Evolutionary conservation across 2,329 filamentous ascomycete genomes (phyloP).

Genomic region (Cordyceps tenuipes): DNA sequence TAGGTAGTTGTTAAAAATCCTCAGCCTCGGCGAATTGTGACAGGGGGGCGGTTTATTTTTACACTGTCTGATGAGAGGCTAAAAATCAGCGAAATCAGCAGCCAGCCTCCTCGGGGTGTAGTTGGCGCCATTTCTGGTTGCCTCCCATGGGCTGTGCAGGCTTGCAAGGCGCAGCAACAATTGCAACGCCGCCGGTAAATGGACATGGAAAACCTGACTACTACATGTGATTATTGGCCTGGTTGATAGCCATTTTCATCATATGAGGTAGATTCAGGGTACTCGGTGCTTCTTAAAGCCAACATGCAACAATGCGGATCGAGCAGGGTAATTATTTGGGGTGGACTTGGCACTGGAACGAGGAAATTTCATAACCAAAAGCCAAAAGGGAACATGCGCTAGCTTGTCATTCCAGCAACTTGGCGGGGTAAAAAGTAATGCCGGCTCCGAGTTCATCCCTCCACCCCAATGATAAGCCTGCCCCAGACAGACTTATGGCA

Average conservation of each 20-base stretch:
- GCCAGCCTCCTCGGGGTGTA: too few relatives aligned
- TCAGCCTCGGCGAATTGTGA: not conserved
- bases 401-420: not conserved
- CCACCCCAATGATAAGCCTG: constrained; percentile 1
- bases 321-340: too few relatives aligned
- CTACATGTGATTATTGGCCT: not conserved
- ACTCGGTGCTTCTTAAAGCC: too few relatives aligned
- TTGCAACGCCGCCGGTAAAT: too few relatives aligned
- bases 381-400: too few relatives aligned
- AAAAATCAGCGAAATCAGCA: too few relatives aligned
- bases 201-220: too few relatives aligned
- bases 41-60: not conserved
- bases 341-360: too few relatives aligned
- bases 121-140: not conserved
- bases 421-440: constrained; percentile 10
- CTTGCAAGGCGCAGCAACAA: not conserved
- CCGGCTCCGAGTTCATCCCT: constrained; percentile 1
- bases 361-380: too few relatives aligned
- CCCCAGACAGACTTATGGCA: too few relatives aligned
- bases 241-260: not conserved
- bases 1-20: not conserved
- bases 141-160: not conserved
- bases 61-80: not conserved
- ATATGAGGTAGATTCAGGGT: not conserved
- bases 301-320: too few relatives aligned